A percentile compares a stretch with the other conserved stretches of the same genome.
Conservation (phyloP, 2,329 filamentous ascomycete species). For the Cordyceps pruinosa region DNA sequence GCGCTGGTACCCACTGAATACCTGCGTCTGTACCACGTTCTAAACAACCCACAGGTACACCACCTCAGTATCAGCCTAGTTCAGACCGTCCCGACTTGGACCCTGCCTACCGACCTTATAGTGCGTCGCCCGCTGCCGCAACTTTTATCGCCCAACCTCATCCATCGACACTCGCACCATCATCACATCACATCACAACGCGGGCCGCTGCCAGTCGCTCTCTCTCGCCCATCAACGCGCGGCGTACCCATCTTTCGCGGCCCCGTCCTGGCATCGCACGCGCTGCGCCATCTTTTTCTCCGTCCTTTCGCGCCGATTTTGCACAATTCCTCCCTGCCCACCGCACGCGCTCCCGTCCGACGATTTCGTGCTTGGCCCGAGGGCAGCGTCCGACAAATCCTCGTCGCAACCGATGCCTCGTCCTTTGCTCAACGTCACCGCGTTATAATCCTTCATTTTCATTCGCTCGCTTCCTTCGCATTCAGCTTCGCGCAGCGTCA, state of each 20-base stretch:
- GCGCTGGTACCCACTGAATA: neutral
- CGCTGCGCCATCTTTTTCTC: neutral
- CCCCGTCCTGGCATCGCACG: neutral
- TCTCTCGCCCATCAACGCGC: neutral
- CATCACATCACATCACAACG: neutral
- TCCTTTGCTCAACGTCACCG: neutral
- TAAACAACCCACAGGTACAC: neutral
- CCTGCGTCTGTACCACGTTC: neutral
- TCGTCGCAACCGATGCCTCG: slow-evolving; percentile 6
- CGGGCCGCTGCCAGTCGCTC: neutral
- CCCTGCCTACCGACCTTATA: neutral
- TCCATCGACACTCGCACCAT: neutral
- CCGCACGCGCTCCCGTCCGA: neutral
- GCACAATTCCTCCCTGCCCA: neutral
- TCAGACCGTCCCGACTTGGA: neutral
- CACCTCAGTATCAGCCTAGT: neutral
- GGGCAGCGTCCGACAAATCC: neutral
- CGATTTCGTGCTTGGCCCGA: neutral
- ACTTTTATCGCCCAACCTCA: neutral
- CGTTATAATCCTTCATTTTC: neutral
- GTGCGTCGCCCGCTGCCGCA: neutral
- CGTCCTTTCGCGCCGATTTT: neutral
- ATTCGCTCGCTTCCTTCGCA: neutral
- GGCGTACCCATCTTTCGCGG: neutral
- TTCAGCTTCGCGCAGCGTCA: neutral